Conservation (phyloP, 495 filamentous ascomycete genomes). For the Talaromyces adpressus region DNA sequence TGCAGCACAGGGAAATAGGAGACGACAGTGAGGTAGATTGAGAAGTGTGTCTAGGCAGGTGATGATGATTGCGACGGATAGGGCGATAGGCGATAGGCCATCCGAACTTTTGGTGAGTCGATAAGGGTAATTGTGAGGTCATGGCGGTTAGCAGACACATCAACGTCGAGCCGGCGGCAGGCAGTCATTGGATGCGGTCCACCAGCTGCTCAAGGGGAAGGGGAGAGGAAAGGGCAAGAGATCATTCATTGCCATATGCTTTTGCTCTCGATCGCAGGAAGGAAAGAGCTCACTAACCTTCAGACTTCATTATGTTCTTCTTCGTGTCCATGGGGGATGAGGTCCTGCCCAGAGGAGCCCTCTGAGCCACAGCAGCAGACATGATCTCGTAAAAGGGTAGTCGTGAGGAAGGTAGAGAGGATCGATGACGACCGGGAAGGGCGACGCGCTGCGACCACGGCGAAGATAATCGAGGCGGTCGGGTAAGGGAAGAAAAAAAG, state of each 20-base stretch:
- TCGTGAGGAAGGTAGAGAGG: slow-evolving; percentile 21
- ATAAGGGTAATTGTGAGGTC: slow-evolving; percentile 31
- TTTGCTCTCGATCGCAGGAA: neutral
- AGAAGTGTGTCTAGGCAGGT: neutral
- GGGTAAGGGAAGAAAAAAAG: neutral
- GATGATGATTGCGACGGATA: slow-evolving; percentile 1
- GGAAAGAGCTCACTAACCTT: slow-evolving; percentile 29
- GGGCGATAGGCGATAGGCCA: neutral
- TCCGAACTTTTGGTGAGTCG: slow-evolving; percentile 2
- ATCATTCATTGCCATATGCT: neutral
- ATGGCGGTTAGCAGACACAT: slow-evolving; percentile 16
- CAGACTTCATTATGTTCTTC: slow-evolving; percentile 34
- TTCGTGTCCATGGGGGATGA: slow-evolving; percentile 46
- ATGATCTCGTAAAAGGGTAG: slow-evolving; percentile 20
- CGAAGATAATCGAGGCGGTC: neutral
- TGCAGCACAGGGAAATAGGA: slow-evolving; percentile 2
- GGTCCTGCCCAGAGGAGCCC: slow-evolving; percentile 27
- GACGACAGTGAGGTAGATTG: too few species aligned
- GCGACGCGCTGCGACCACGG: slow-evolving; percentile 1
- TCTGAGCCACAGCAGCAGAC: slow-evolving; percentile 43
- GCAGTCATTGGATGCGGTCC: slow-evolving; percentile 16
- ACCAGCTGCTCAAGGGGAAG: slow-evolving; percentile 26
- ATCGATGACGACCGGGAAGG: slow-evolving; percentile 7
- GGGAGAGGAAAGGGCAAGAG: neutral
- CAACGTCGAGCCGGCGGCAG: neutral